Conservation (phyloP, 2,329 filamentous ascomycete species). For the Fusarium drepaniforme region DNA sequence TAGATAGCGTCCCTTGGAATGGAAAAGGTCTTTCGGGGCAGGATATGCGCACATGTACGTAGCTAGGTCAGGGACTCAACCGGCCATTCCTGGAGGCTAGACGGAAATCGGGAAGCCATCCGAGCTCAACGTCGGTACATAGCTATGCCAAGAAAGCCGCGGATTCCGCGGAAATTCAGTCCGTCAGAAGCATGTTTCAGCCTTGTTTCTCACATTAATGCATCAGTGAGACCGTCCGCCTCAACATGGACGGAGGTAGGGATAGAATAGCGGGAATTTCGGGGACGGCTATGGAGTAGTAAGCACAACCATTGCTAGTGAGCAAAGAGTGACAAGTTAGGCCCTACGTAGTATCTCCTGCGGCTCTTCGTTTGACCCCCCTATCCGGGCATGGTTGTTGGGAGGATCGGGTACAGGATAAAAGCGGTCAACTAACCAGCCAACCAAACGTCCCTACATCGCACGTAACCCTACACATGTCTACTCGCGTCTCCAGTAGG, state of each 20-base stretch:
- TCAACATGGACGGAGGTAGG: not conserved
- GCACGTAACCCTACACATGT: not conserved
- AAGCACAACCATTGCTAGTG: not conserved
- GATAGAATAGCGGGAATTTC: not conserved
- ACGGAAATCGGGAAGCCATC: not conserved
- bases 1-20: not conserved
- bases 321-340: not conserved
- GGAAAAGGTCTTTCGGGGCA: not conserved
- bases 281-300: not conserved
- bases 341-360: not conserved
- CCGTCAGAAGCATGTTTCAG: not conserved
- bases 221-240: not conserved
- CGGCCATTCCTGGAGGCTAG: not conserved
- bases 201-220: not conserved
- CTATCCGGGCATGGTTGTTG: not conserved
- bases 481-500: not conserved
- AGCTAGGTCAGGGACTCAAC: not conserved
- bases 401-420: not conserved
- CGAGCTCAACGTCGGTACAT: not conserved
- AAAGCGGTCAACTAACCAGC: not conserved
- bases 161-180: not conserved
- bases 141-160: not conserved
- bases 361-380: not conserved
- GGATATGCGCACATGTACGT: not conserved
- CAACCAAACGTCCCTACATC: not conserved